These are phyloP conservation scores for Mrakia hoshinonis DNA, from an alignment of 768 basidiomycete genomes.

Conservation along the genomic window DNA sequence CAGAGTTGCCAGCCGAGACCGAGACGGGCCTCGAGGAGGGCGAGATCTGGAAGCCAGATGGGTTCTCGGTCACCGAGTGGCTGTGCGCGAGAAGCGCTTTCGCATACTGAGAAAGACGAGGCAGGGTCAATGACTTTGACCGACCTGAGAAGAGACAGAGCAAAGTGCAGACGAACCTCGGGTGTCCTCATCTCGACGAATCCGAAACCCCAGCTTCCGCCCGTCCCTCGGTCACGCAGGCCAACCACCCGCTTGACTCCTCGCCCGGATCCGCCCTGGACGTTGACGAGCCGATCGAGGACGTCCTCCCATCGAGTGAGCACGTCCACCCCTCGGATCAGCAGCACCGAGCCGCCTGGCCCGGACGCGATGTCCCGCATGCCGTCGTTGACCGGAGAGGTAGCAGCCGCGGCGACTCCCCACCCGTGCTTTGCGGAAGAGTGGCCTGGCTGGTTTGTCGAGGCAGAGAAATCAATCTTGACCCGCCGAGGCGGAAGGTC, in stretches of 20 bases:
- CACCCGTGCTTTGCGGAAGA: slow-evolving; percentile 53
- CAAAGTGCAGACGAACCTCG: slow-evolving; percentile 49
- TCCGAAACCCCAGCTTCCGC: slow-evolving; percentile 84
- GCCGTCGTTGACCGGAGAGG: slow-evolving; percentile 59
- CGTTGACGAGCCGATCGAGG: slow-evolving; percentile 67
- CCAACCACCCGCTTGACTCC: slow-evolving; percentile 74
- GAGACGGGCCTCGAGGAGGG: slow-evolving; percentile 20
- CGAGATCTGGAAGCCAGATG: slow-evolving; percentile 19
- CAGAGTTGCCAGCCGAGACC: slow-evolving; percentile 15
- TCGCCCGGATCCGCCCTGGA: slow-evolving; percentile 46
- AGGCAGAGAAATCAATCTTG: slow-evolving; percentile 89
- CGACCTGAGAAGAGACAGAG: neutral
- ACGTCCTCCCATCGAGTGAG: slow-evolving; percentile 82
- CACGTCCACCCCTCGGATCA: slow-evolving; percentile 84
- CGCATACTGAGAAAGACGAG: neutral
- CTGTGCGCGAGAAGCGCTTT: slow-evolving; percentile 9
- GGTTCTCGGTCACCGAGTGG: slow-evolving; percentile 8
- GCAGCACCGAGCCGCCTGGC: slow-evolving; percentile 52
- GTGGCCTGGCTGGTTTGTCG: slow-evolving; percentile 26
- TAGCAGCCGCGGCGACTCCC: slow-evolving; percentile 28
- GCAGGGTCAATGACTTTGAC: too few relatives aligned
- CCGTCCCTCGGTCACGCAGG: slow-evolving; percentile 77
- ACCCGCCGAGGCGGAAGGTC: slow-evolving; percentile 70
- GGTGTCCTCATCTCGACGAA: slow-evolving; percentile 86
- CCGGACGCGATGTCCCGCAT: slow-evolving; percentile 85